Percentiles rank a stretch among this genome's conserved stretches.
Evolutionary conservation across 306 rosid genomes (phyloP).

Genomic region (Medicago lupulina): DNA sequence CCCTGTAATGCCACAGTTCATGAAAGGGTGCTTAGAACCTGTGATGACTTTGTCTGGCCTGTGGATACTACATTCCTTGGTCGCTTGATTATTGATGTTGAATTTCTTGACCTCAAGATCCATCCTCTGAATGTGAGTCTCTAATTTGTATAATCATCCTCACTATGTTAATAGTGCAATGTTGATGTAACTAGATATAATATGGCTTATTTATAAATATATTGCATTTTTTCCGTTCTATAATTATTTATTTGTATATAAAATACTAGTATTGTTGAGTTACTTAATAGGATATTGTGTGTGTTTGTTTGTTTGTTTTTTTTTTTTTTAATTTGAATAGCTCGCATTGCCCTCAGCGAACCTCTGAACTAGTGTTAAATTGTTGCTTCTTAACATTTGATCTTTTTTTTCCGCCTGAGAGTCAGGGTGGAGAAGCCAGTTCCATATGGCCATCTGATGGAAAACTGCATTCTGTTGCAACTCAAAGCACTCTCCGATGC

Average conservation of each 20-base stretch:
- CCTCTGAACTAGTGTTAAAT: background rate
- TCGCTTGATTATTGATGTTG: slow-evolving; percentile 69
- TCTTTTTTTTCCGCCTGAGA: background rate
- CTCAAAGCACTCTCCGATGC: slow-evolving; percentile 63
- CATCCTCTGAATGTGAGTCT: slow-evolving; percentile 64
- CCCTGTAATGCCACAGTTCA: slow-evolving; percentile 54
- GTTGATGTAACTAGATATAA: background rate
- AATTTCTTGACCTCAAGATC: slow-evolving; percentile 79
- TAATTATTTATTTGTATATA: background rate
- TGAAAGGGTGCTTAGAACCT: slow-evolving; percentile 66
- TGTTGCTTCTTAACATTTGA: slow-evolving; percentile 11
- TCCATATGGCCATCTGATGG: slow-evolving; percentile 74
- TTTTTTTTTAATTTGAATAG: too few relatives aligned
- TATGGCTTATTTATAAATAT: background rate
- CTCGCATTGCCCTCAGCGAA: too few relatives aligned
- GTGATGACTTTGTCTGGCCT: slow-evolving; percentile 77
- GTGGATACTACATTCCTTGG: slow-evolving; percentile 65
- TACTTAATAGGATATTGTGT: too few relatives aligned
- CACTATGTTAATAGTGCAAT: slow-evolving; percentile 12
- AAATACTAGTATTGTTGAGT: too few relatives aligned
- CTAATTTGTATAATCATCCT: slow-evolving; percentile 6
- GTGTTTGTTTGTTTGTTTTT: too few relatives aligned
- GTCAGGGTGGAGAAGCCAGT: slow-evolving; percentile 61
- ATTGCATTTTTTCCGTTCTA: too few relatives aligned
- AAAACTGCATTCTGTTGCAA: slow-evolving; percentile 58